Percentiles rank a stretch among this genome's conserved stretches.
phyloP scores from a whole-genome alignment of 1,139 yeast species.

The Taiozyma sp. region DNA sequence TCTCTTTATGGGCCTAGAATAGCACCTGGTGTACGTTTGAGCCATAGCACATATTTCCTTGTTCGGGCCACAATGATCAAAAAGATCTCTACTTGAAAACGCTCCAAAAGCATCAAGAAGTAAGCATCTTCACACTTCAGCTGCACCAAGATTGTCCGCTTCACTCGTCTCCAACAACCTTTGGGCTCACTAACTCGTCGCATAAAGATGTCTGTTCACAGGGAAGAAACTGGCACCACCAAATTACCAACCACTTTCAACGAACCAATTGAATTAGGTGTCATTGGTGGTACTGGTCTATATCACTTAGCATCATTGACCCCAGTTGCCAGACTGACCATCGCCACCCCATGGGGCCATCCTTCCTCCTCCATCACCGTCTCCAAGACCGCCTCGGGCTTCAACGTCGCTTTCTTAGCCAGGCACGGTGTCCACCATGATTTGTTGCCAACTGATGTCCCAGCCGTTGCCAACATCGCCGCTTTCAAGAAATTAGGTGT shows the following conservation, averaged over 20 bases:
- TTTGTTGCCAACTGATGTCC: constrained; percentile 86
- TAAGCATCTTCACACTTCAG: not conserved
- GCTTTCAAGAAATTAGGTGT: constrained; percentile 87
- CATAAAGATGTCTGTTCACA: constrained; percentile 19
- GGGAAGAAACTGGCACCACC: constrained; percentile 12
- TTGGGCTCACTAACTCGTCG: not conserved
- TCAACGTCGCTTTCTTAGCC: constrained; percentile 89
- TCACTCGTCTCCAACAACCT: not conserved
- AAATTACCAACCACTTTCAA: constrained; percentile 31
- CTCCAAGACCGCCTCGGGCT: constrained; percentile 66
- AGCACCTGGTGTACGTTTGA: no score
- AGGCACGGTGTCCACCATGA: constrained; percentile 93
- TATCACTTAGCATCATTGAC: constrained; percentile 77
- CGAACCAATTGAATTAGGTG: constrained; percentile 71
- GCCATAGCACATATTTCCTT: not conserved
- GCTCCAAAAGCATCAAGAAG: not conserved
- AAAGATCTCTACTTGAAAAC: not conserved
- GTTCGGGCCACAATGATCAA: not conserved
- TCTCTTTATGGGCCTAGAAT: no score
- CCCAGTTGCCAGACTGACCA: constrained; percentile 77
- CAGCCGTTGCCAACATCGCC: constrained; percentile 90
- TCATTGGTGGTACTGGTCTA: constrained; percentile 98
- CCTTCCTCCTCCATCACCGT: constrained; percentile 94
- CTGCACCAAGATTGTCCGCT: not conserved
- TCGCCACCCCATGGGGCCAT: constrained; percentile 94